Percentiles rank a stretch among this genome's conserved stretches.
phyloP scores from a whole-genome alignment of 345 rosid species.

The Salix suchowensis region DNA sequence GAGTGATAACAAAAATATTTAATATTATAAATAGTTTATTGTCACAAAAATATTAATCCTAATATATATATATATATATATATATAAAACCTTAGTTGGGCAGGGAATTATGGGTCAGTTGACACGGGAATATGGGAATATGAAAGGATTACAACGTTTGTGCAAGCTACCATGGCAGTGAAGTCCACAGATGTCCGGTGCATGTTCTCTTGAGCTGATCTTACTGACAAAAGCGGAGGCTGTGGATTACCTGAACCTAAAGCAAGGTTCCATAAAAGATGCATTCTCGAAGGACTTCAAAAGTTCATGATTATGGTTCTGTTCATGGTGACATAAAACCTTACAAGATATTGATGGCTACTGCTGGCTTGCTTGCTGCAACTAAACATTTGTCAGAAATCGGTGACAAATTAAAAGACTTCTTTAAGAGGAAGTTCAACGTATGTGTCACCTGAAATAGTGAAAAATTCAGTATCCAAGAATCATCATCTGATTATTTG shows the following conservation, averaged over 20 bases:
- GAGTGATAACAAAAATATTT: too few relatives aligned
- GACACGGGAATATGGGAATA: slow-evolving; percentile 43
- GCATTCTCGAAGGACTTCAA: slow-evolving; percentile 49
- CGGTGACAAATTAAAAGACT: slow-evolving; percentile 33
- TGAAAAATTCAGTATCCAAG: slow-evolving; percentile 44
- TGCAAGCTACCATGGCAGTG: slow-evolving; percentile 51
- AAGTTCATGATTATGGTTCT: slow-evolving; percentile 54
- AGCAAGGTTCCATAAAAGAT: slow-evolving; percentile 37
- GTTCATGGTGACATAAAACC: slow-evolving; percentile 69
- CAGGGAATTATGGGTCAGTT: slow-evolving; percentile 55
- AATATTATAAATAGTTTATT: too few relatives aligned
- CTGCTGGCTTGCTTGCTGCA: slow-evolving; percentile 8
- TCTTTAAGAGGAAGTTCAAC: slow-evolving; percentile 55
- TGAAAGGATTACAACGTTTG: slow-evolving; percentile 3
- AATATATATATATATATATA: too few relatives aligned
- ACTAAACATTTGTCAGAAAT: slow-evolving; percentile 26
- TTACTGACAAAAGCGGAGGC: slow-evolving; percentile 35
- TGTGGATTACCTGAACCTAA: slow-evolving; percentile 42
- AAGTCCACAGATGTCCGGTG: slow-evolving; percentile 43
- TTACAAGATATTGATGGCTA: slow-evolving; percentile 46
- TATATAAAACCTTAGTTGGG: slow-evolving; percentile 31
- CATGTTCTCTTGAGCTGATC: slow-evolving; percentile 41
- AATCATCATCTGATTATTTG: slow-evolving; percentile 62
- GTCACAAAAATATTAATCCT: too few relatives aligned
- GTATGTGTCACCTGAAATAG: slow-evolving; percentile 72